Evolutionary conservation across 768 basidiomycete species (phyloP).

Genomic region (Hysterangium stoloniferum): DNA sequence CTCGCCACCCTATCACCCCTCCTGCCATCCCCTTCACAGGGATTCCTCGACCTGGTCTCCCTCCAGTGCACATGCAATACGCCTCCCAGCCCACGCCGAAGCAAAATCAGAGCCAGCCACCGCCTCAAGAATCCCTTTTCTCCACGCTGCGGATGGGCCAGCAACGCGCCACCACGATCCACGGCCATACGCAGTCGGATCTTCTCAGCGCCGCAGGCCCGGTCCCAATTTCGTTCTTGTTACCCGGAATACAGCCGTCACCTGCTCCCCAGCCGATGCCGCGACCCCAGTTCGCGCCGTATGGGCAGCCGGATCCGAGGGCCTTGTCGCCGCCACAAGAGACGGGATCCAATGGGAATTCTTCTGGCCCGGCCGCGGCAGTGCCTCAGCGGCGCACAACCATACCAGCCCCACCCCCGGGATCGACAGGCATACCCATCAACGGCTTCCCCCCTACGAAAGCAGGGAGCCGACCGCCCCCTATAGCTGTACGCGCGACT

Average conservation of each 20-base stretch:
- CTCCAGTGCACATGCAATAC: slow-evolving; percentile 8
- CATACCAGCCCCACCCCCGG: not conserved
- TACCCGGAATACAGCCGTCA: slow-evolving; percentile 6
- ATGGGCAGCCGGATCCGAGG: not conserved
- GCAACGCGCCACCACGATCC: slow-evolving; percentile 46
- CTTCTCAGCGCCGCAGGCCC: slow-evolving; percentile 43
- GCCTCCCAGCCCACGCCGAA: not conserved
- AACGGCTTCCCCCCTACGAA: not conserved
- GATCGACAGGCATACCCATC: not conserved
- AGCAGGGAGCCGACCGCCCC: not conserved
- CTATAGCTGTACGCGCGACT: not conserved
- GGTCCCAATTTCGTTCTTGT: slow-evolving; percentile 47
- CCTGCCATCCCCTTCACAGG: slow-evolving; percentile 9
- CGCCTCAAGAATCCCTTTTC: slow-evolving; percentile 3
- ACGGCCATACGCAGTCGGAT: slow-evolving; percentile 48
- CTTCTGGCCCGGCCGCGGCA: slow-evolving; percentile 3
- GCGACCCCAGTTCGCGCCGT: not conserved
- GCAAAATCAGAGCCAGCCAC: not conserved
- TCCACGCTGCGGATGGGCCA: slow-evolving; percentile 11
- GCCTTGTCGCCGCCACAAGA: not conserved
- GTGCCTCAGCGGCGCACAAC: slow-evolving; percentile 2
- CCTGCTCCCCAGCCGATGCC: not conserved
- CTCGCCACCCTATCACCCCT: not conserved
- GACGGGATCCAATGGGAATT: not conserved
- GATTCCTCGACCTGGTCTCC: slow-evolving; percentile 3